phyloP scores from a whole-genome alignment of 805 yeast species.

The Jamesozyma piceae region DNA sequence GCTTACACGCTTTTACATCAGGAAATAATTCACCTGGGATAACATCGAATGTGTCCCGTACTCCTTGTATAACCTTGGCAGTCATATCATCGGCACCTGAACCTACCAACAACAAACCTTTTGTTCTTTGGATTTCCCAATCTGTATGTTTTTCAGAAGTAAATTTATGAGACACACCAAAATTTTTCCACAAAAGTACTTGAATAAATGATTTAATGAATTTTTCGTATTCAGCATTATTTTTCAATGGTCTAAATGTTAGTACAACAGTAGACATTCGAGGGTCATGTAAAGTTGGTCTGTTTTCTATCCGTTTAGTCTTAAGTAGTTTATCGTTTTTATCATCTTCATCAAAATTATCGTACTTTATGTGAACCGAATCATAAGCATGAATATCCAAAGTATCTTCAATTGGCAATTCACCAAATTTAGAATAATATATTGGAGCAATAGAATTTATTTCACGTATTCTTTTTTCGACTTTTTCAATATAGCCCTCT shows the following conservation, averaged over 20 bases:
- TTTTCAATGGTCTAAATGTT: slow-evolving; percentile 34
- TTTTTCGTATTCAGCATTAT: slow-evolving; percentile 31
- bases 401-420: slow-evolving; percentile 52
- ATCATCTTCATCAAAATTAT: slow-evolving; percentile 2
- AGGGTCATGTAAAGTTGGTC: slow-evolving; percentile 38
- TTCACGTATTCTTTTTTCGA: slow-evolving; percentile 30
- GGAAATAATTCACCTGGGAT: slow-evolving; percentile 35
- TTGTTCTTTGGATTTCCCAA: slow-evolving; percentile 68
- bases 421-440: slow-evolving; percentile 62
- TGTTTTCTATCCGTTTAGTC: slow-evolving; percentile 1
- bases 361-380: slow-evolving; percentile 9
- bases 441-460: slow-evolving; percentile 68
- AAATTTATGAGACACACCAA: slow-evolving; percentile 38
- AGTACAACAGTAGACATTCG: slow-evolving; percentile 46
- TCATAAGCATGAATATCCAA: slow-evolving; percentile 78
- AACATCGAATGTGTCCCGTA: slow-evolving; percentile 82
- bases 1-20: slow-evolving; percentile 35
- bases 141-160: slow-evolving; percentile 18
- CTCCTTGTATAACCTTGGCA: slow-evolving; percentile 76
- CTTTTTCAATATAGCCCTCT: slow-evolving; percentile 16
- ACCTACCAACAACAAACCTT: slow-evolving; percentile 56
- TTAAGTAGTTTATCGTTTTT: slow-evolving; percentile 8
- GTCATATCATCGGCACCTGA: slow-evolving; percentile 16
- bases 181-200: slow-evolving; percentile 54
- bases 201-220: slow-evolving; percentile 58